A percentile compares a stretch with the other conserved stretches of the same genome.
phyloP scores from a whole-genome alignment of 2,329 filamentous ascomycete species.

The Sordariomycetes sp. region DNA sequence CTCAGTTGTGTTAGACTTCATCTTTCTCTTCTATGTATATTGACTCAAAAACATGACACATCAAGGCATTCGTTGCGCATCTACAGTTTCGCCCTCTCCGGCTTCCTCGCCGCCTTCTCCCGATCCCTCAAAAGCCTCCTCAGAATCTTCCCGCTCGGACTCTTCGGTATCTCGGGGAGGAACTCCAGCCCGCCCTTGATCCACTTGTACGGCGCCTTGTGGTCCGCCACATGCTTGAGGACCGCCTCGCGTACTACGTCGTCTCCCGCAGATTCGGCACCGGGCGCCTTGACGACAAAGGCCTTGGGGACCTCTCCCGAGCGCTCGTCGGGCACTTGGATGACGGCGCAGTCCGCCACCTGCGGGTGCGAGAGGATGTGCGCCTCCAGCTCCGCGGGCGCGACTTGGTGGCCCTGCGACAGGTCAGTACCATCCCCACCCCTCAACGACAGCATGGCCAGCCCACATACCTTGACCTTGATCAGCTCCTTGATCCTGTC shows the following conservation, averaged over 20 bases:
- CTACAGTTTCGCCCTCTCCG: slow-evolving; percentile 45
- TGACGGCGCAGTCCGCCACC: slow-evolving; percentile 72
- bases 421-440: background rate
- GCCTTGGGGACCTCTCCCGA: slow-evolving; percentile 58
- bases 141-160: slow-evolving; percentile 54
- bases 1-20: too few species aligned
- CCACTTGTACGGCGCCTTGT: slow-evolving; percentile 49
- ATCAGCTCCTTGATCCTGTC: slow-evolving; percentile 50
- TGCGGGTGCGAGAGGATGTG: slow-evolving; percentile 64
- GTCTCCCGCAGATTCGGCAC: slow-evolving; percentile 22
- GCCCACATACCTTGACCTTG: slow-evolving; percentile 33
- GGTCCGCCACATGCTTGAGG: slow-evolving; percentile 39
- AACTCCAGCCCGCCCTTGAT: slow-evolving; percentile 43
- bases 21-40: too few species aligned
- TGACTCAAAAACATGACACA: too few species aligned
- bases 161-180: slow-evolving; percentile 50
- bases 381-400: slow-evolving; percentile 73
- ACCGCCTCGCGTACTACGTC: slow-evolving; percentile 23
- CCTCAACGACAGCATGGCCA: too few species aligned
- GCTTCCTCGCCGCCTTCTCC: slow-evolving; percentile 52
- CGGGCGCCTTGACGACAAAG: slow-evolving; percentile 48
- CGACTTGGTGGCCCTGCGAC: slow-evolving; percentile 63
- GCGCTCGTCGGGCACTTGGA: slow-evolving; percentile 54
- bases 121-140: slow-evolving; percentile 52
- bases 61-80: too few species aligned